A percentile compares a stretch with the other conserved stretches of the same genome.
Conservation (phyloP, 129 eudicot species). For the Kitagawia praeruptora region DNA sequence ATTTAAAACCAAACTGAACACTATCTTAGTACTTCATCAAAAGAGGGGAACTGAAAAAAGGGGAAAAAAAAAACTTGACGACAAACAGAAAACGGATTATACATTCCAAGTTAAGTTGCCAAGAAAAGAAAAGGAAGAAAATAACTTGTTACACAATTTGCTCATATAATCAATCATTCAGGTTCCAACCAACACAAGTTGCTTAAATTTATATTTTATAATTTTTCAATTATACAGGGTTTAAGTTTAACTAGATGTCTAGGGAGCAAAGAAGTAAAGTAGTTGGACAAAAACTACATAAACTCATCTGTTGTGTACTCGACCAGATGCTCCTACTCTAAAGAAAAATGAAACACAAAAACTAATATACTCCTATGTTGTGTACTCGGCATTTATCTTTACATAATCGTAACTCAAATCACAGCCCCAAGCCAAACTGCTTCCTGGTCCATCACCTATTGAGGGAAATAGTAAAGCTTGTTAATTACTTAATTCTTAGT, state of each 20-base stretch:
- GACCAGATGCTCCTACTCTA: not conserved
- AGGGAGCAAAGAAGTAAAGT: not conserved
- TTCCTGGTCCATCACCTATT: conserved; percentile 73
- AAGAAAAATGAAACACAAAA: not conserved
- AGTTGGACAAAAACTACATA: not conserved
- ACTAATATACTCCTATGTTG: not conserved
- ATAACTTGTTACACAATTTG: too few species aligned
- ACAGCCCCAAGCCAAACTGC: conserved; percentile 81
- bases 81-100: not conserved
- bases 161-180: not conserved
- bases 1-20: too few species aligned
- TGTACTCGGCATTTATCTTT: conserved; percentile 67
- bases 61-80: too few species aligned
- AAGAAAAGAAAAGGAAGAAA: not conserved
- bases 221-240: not conserved
- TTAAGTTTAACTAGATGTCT: not conserved
- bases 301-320: not conserved
- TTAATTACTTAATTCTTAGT: not conserved
- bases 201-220: too few species aligned
- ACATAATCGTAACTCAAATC: conserved; percentile 91
- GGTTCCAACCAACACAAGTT: not conserved
- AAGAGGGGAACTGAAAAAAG: too few species aligned
- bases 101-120: not conserved
- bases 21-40: too few species aligned
- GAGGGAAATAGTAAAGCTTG: not conserved